Percentiles rank a stretch among this genome's conserved stretches.
phyloP scores from a whole-genome alignment of 331 rosid species.

The Phaseolus coccineus region DNA sequence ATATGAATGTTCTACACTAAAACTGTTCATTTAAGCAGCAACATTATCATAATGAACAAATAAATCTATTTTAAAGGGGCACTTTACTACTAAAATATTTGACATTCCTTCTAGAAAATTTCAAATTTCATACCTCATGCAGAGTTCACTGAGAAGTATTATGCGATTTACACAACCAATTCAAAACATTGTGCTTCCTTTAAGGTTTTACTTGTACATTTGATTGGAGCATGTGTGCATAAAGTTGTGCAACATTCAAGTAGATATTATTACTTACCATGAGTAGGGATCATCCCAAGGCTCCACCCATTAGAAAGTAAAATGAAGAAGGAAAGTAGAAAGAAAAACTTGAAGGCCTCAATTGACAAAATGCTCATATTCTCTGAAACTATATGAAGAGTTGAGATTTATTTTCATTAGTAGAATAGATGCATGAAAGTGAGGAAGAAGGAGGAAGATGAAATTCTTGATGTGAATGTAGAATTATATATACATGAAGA shows the following conservation, averaged over 20 bases:
- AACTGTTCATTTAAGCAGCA: not conserved
- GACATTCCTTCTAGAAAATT: not conserved
- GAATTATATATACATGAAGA: conserved; percentile 32
- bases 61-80: not conserved
- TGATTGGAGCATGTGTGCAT: not conserved
- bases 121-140: conserved; percentile 1
- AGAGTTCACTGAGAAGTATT: not conserved
- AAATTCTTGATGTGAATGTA: conserved; percentile 12
- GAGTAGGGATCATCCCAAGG: conserved; percentile 44
- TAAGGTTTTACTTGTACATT: not conserved
- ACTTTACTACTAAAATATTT: not conserved
- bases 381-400: not conserved
- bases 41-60: not conserved
- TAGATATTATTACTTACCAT: conserved; percentile 42
- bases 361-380: conserved; percentile 52
- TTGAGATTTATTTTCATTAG: not conserved
- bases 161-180: no score
- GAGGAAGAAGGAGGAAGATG: not conserved
- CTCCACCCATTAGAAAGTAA: conserved; percentile 46
- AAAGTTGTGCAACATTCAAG: not conserved
- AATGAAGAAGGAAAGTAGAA: conserved; percentile 54
- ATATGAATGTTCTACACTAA: not conserved
- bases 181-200: not conserved
- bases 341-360: conserved; percentile 35
- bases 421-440: not conserved